Evolutionary conservation across 2,329 filamentous ascomycete species (phyloP).

Genomic region (Hypoxylon sp.): DNA sequence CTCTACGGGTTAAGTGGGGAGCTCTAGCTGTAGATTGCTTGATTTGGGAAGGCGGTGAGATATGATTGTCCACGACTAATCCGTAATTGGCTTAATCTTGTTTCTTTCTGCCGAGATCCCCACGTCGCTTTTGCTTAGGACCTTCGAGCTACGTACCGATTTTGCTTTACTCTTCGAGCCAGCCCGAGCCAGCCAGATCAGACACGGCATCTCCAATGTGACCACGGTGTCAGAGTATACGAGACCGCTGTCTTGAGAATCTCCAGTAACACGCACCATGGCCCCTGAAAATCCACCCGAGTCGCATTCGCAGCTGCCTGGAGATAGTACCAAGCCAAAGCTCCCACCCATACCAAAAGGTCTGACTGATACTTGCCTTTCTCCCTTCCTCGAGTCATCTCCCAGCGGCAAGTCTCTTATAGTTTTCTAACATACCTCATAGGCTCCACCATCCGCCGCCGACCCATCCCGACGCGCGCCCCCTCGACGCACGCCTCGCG

Average conservation of each 20-base stretch:
- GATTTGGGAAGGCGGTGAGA: conserved; percentile 16
- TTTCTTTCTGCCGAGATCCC: conserved; percentile 19
- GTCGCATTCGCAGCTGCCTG: conserved; percentile 32
- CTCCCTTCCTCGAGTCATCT: too few relatives aligned
- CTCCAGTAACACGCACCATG: not conserved
- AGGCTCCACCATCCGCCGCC: conserved; percentile 60
- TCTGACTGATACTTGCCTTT: too few relatives aligned
- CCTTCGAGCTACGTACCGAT: not conserved
- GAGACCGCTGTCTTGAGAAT: too few relatives aligned
- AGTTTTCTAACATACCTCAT: conserved; percentile 25
- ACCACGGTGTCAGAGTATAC: not conserved
- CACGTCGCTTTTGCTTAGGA: conserved; percentile 20
- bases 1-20: too few relatives aligned
- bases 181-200: too few relatives aligned
- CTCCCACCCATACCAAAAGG: conserved; percentile 45
- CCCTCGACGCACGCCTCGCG: conserved; percentile 48
- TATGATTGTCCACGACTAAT: not conserved
- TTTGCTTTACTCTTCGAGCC: not conserved
- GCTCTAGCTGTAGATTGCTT: conserved; percentile 5
- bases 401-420: not conserved
- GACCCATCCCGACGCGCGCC: conserved; percentile 54
- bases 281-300: conserved; percentile 16
- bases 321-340: conserved; percentile 31
- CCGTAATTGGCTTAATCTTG: conserved; percentile 10
- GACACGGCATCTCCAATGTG: conserved; percentile 13